Evolutionary conservation across 2,329 filamentous ascomycete species (phyloP).

Genomic region (Botrytis aclada): DNA sequence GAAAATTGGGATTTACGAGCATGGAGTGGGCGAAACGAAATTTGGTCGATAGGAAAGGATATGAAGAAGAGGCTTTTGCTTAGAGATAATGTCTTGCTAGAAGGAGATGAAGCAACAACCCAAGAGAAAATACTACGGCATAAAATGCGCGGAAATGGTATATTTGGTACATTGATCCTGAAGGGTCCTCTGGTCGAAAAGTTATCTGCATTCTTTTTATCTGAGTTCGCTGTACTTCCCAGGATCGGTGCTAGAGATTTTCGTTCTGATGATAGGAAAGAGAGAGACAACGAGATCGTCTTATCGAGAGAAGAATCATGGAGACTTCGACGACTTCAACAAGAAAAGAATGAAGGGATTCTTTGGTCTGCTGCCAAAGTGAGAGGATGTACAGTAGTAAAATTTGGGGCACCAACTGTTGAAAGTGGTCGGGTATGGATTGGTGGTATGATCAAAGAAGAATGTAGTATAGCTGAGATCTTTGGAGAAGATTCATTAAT

Average conservation of each 20-base stretch:
- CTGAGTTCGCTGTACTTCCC: slow-evolving; percentile 74
- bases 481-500: slow-evolving; percentile 82
- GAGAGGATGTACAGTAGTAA: slow-evolving; percentile 82
- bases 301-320: slow-evolving; percentile 49
- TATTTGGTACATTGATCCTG: slow-evolving; percentile 83
- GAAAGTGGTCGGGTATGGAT: slow-evolving; percentile 82
- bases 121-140: slow-evolving; percentile 45
- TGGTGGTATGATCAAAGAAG: slow-evolving; percentile 66
- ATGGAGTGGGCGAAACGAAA: slow-evolving; percentile 84
- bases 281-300: slow-evolving; percentile 40
- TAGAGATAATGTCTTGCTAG: slow-evolving; percentile 79
- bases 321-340: slow-evolving; percentile 52
- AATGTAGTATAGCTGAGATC: slow-evolving; percentile 65
- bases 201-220: slow-evolving; percentile 71
- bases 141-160: slow-evolving; percentile 70
- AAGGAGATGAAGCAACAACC: slow-evolving; percentile 48
- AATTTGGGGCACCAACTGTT: slow-evolving; percentile 79
- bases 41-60: slow-evolving; percentile 55
- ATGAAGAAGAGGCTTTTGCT: slow-evolving; percentile 63
- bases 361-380: slow-evolving; percentile 81
- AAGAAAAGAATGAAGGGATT: slow-evolving; percentile 59
- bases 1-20: slow-evolving; percentile 82
- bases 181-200: slow-evolving; percentile 66
- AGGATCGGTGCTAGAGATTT: slow-evolving; percentile 82
- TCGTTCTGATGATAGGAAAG: slow-evolving; percentile 51